A percentile compares a stretch with the other conserved stretches of the same genome.
Conservation (phyloP, 352 stramenopile genomes). For the Globisporangium parvum region DNA sequence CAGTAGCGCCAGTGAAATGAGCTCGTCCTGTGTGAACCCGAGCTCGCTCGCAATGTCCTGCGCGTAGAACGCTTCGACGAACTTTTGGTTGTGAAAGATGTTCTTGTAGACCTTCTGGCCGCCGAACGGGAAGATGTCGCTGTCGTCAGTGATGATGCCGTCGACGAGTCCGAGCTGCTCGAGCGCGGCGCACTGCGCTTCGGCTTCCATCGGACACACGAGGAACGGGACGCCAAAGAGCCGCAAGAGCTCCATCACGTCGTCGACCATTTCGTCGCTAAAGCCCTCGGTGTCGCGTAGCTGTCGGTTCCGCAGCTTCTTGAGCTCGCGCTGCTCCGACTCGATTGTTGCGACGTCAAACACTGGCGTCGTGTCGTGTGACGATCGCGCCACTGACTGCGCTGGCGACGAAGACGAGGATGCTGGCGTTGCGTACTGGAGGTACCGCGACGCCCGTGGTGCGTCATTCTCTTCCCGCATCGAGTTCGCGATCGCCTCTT, state of each 20-base stretch:
- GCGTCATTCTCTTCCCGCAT: slow-evolving; percentile 22
- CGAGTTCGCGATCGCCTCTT: slow-evolving; percentile 27
- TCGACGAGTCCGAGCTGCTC: slow-evolving; percentile 95
- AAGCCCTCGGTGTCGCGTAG: slow-evolving; percentile 91
- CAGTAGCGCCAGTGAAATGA: slow-evolving; percentile 90
- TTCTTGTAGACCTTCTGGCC: slow-evolving; percentile 96
- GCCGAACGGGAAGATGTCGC: slow-evolving; percentile 93
- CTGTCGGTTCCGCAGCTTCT: slow-evolving; percentile 71
- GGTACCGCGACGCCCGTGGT: slow-evolving; percentile 25
- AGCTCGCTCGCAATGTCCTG: slow-evolving; percentile 91
- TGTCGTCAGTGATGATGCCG: slow-evolving; percentile 99
- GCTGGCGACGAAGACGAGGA: not conserved
- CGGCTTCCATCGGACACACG: slow-evolving; percentile 98
- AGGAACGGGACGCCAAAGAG: slow-evolving; percentile 98
- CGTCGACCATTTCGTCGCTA: slow-evolving; percentile 96
- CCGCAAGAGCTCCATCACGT: slow-evolving; percentile 95
- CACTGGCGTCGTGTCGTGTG: slow-evolving; percentile 4
- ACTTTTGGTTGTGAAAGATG: slow-evolving; percentile 99
- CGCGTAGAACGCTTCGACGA: slow-evolving; percentile 96
- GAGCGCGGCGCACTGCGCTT: slow-evolving; percentile 97
- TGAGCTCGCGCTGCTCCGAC: slow-evolving; percentile 62
- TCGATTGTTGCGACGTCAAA: slow-evolving; percentile 34
- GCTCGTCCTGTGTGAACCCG: slow-evolving; percentile 87
- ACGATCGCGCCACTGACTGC: not conserved
- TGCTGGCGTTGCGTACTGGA: slow-evolving; percentile 31